These are phyloP conservation scores for Colletotrichum sp. DNA, from an alignment of 2,329 filamentous ascomycete species.

Conservation along the genomic window DNA sequence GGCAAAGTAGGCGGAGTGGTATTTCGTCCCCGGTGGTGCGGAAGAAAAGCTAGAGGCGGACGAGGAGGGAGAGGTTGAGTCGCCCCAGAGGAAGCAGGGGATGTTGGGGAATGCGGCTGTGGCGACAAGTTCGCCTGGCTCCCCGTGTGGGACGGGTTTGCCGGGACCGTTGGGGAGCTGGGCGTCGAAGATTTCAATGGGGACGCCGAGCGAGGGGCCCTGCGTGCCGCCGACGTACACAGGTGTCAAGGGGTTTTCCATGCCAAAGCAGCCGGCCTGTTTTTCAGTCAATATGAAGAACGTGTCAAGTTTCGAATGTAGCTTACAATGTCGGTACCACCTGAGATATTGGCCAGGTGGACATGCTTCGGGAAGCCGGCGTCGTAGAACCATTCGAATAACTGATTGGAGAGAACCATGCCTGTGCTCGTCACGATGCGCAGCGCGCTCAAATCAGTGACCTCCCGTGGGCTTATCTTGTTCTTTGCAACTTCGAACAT, in stretches of 20 bases:
- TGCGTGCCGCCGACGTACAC: constrained; percentile 64
- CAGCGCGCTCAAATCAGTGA: constrained; percentile 68
- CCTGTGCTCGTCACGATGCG: constrained; percentile 73
- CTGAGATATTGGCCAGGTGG: constrained; percentile 76
- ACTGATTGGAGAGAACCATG: constrained; percentile 79
- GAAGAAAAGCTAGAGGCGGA: constrained; percentile 27
- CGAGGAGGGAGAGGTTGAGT: constrained; percentile 31
- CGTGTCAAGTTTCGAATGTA: neutral
- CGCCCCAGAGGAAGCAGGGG: constrained; percentile 70
- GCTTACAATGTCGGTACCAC: constrained; percentile 76
- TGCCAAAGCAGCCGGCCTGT: constrained; percentile 64
- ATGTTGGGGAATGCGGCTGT: constrained; percentile 77
- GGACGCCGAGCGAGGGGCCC: constrained; percentile 53
- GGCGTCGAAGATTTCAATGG: constrained; percentile 67
- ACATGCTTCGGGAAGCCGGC: constrained; percentile 69
- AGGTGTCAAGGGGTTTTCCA: constrained; percentile 73
- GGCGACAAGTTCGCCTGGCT: constrained; percentile 77
- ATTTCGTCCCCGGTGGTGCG: constrained; percentile 58
- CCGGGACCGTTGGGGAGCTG: constrained; percentile 55
- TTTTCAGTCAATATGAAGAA: neutral
- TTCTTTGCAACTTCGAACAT: constrained; percentile 74
- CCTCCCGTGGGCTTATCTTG: constrained; percentile 64
- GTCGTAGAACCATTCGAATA: constrained; percentile 83
- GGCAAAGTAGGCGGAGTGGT: constrained; percentile 65
- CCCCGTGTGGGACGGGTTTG: constrained; percentile 57